phyloP scores from a whole-genome alignment of 176 grass and related monocot genomes.

The Oryza officinalis region DNA sequence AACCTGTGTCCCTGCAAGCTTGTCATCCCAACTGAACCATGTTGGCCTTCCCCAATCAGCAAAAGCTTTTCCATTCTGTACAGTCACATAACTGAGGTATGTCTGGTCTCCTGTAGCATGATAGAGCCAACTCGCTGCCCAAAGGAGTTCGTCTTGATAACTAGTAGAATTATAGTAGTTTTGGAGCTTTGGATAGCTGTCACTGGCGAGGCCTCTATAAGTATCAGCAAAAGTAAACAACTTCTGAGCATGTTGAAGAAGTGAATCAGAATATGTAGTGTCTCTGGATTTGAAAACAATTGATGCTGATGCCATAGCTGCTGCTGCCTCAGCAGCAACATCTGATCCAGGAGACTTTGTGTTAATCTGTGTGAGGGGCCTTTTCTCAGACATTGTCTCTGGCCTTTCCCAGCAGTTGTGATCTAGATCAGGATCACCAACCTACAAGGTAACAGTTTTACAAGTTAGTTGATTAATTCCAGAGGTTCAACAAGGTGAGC shows the following conservation, averaged over 20 bases:
- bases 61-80: constrained; percentile 71
- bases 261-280: constrained; percentile 70
- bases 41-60: constrained; percentile 93
- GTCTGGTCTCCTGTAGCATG: constrained; percentile 92
- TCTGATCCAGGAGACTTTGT: constrained; percentile 79
- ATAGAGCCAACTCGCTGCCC: constrained; percentile 99
- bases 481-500: constrained; percentile 13
- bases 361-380: constrained; percentile 80
- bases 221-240: constrained; percentile 94
- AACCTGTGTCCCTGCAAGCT: constrained; percentile 93
- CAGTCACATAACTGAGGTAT: constrained; percentile 94
- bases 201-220: constrained; percentile 71
- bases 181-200: constrained; percentile 67
- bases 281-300: constrained; percentile 86
- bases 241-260: constrained; percentile 87
- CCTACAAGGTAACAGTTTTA: constrained; percentile 46
- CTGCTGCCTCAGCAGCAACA: constrained; percentile 88
- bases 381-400: constrained; percentile 88
- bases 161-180: constrained; percentile 86
- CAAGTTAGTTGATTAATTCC: background rate
- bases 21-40: constrained; percentile 99
- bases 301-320: constrained; percentile 91
- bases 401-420: constrained; percentile 99
- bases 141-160: constrained; percentile 82
- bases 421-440: constrained; percentile 92